A percentile compares a stretch with the other conserved stretches of the same genome.
Conservation (phyloP, 768 basidiomycete genomes). For the Mrakia blollopis region DNA sequence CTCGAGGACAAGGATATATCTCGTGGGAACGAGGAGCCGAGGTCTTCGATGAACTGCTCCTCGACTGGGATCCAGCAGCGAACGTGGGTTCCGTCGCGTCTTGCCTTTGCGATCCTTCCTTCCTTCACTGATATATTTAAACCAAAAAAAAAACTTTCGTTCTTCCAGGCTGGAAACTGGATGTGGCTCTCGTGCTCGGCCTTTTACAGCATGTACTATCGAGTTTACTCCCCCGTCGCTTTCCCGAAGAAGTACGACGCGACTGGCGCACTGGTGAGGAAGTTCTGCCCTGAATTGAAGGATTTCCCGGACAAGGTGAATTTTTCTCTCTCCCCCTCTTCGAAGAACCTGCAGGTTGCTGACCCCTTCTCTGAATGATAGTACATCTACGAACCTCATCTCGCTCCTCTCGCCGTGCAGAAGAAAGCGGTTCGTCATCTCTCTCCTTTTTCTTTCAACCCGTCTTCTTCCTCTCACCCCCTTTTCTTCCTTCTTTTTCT, state of each 20-base stretch:
- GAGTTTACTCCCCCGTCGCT: constrained; percentile 31
- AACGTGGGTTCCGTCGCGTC: neutral
- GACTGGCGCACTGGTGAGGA: constrained; percentile 43
- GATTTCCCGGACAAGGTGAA: constrained; percentile 46
- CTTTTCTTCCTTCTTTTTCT: neutral
- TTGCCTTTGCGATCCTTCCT: too few relatives aligned
- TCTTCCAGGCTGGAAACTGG: constrained; percentile 43
- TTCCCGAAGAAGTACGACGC: constrained; percentile 42
- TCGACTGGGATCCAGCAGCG: constrained; percentile 45
- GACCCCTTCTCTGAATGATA: too few relatives aligned
- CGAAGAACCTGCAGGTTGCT: too few relatives aligned
- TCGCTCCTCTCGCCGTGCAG: constrained; percentile 42
- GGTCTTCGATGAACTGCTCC: constrained; percentile 47
- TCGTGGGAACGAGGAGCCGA: constrained; percentile 48
- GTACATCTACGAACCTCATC: constrained; percentile 46
- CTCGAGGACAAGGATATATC: constrained; percentile 46
- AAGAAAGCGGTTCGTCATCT: constrained; percentile 38
- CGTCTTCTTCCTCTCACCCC: neutral
- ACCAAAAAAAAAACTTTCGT: too few relatives aligned
- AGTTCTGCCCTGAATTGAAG: constrained; percentile 46
- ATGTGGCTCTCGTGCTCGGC: constrained; percentile 45
- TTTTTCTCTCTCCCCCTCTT: neutral
- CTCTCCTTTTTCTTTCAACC: too few relatives aligned
- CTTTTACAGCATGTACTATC: constrained; percentile 23
- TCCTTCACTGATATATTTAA: too few relatives aligned